Evolutionary conservation across 768 basidiomycete species (phyloP), one percentile per base, ranked within the genome.

Genomic region (Peribolospora baueri): DNA sequence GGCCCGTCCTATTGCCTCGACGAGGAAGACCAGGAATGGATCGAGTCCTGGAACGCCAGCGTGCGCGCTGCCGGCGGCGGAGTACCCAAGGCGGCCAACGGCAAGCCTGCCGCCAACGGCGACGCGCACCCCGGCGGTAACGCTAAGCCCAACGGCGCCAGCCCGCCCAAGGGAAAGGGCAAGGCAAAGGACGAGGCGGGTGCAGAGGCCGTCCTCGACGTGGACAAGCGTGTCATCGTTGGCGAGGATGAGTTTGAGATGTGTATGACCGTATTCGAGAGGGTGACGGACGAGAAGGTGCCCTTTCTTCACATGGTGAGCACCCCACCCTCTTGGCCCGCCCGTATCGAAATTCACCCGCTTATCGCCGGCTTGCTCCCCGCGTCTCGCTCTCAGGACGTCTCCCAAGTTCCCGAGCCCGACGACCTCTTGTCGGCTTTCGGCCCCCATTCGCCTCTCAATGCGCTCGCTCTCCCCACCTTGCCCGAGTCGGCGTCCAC

Each of bases 191-290:
- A 82, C 54, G 87, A 84, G 66, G 84, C 84, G 54, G 79, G 81
- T 1, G 84, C 90, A 53, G 68, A 75, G 2, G 67, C 69, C 75
- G 78, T 7, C 40, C 60, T 25, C 61, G 58, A 25, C 56, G 59
- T 11, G 38, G 36, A 14, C 56, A 42, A 25, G 36, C 57, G 63
- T 61, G 41, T 80, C n/a, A 68, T 73, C 54, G 81, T 97, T 56
- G 73, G 77, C 3, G 90, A 93, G 64, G 86, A 93, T 61, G 81
- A 87, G 62, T 91, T 97, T 59, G 93, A 98, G 67, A 73, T 88
- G 58, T 78, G 91, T 56, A 91, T 95, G 87, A 85, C 85, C 25
- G 66, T 97, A 50, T 80, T 91, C 62, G 93, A 98, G 71, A 82
- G 81, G 64, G 74, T 81, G 48, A 85, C 88, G 0, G 84, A 90